Evolutionary conservation across 2,329 filamentous ascomycete species (phyloP).

Genomic region (Teratosphaeria pseudoeucalypti): DNA sequence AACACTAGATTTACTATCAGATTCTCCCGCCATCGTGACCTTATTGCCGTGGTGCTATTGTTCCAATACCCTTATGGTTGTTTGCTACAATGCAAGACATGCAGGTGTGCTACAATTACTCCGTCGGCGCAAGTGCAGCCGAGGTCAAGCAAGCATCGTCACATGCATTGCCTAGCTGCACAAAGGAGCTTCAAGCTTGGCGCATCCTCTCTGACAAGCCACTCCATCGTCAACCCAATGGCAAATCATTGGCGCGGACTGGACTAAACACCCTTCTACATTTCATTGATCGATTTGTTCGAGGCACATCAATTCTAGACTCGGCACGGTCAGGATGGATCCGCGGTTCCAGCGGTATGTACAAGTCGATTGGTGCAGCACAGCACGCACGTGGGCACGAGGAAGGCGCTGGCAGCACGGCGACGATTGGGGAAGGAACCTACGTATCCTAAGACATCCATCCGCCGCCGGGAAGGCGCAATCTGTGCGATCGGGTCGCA

Average conservation of each 20-base stretch:
- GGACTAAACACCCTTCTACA: background rate
- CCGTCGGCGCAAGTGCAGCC: background rate
- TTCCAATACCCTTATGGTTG: background rate
- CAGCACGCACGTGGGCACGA: constrained; percentile 3
- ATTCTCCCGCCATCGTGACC: constrained; percentile 18
- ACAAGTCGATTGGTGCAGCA: background rate
- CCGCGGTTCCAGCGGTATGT: constrained; percentile 1
- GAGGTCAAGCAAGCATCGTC: background rate
- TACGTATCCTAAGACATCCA: background rate
- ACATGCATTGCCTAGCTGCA: background rate
- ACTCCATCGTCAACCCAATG: background rate
- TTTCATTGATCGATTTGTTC: background rate
- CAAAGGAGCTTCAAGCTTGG: background rate
- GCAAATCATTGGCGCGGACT: background rate
- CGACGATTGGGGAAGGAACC: background rate
- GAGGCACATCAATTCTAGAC: background rate
- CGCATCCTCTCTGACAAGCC: background rate
- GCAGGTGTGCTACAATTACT: too few species aligned
- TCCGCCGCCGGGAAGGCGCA: background rate
- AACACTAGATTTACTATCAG: constrained; percentile 17
- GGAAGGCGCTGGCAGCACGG: background rate
- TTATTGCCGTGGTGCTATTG: background rate
- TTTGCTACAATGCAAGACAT: too few species aligned
- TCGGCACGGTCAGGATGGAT: constrained; percentile 7
- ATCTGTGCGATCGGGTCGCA: background rate